Percentiles rank a stretch among this genome's conserved stretches.
These are phyloP conservation scores for Cutaneotrichosporon daszewskae DNA, from an alignment of 1,284 basidiomycete species.

Conservation along the genomic window DNA sequence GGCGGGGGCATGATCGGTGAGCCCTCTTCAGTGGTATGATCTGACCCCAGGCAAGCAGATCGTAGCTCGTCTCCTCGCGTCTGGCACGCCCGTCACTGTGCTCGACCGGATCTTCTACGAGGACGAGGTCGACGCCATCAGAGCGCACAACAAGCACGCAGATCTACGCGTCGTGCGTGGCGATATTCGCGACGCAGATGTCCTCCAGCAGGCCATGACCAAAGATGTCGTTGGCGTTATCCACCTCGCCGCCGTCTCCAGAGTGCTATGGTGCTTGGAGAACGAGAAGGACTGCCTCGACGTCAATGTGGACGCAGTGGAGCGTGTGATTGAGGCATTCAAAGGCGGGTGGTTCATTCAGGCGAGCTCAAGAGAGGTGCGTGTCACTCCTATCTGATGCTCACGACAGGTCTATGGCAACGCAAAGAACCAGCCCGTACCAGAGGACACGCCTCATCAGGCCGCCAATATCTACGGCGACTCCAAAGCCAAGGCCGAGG, in stretches of 20 bases:
- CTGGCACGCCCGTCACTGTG: conserved; percentile 19
- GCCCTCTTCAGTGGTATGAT: neutral
- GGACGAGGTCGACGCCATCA: conserved; percentile 20
- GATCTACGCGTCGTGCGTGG: conserved; percentile 18
- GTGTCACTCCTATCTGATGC: neutral
- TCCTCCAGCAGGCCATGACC: conserved; percentile 13
- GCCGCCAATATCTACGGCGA: conserved; percentile 30
- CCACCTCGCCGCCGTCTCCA: conserved; percentile 34
- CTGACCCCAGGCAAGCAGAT: conserved; percentile 22
- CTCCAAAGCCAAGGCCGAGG: conserved; percentile 26
- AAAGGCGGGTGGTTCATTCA: conserved; percentile 32
- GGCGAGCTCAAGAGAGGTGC: conserved; percentile 27
- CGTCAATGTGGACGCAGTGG: conserved; percentile 33
- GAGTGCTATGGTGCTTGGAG: conserved; percentile 31
- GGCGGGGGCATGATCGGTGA: conserved; percentile 14
- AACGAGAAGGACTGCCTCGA: conserved; percentile 30
- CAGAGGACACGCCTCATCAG: conserved; percentile 18
- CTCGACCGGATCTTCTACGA: conserved; percentile 24
- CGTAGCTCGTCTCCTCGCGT: conserved; percentile 16
- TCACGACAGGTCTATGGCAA: conserved; percentile 25
- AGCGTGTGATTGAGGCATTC: conserved; percentile 21
- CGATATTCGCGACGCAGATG: conserved; percentile 24
- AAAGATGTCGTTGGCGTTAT: conserved; percentile 31
- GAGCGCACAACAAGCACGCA: conserved; percentile 7
- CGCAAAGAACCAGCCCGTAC: conserved; percentile 19